Evolutionary conservation across 2,329 filamentous ascomycete genomes (phyloP).

Genomic region (Fusarium piperis): DNA sequence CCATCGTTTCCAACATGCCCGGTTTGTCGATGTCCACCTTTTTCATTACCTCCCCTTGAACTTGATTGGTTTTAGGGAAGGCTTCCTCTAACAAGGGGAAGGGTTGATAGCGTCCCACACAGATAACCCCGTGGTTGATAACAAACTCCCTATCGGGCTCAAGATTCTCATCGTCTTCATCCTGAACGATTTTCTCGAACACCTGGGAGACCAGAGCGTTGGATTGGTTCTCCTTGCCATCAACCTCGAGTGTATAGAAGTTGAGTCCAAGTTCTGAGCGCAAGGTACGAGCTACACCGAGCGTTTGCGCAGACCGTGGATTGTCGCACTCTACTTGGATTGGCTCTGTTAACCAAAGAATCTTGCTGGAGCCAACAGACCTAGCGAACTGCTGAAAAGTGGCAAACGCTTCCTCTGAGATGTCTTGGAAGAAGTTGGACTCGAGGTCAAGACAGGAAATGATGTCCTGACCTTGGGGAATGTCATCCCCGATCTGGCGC

Average conservation of each 20-base stretch:
- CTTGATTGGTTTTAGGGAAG: background rate
- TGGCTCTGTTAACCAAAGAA: slow-evolving; percentile 3
- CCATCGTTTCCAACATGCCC: slow-evolving; percentile 1
- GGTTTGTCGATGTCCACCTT: background rate
- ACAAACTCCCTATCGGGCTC: slow-evolving; percentile 13
- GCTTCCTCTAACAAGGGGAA: background rate
- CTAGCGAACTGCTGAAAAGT: background rate
- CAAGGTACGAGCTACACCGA: slow-evolving; percentile 7
- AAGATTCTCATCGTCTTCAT: background rate
- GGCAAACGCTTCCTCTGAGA: background rate
- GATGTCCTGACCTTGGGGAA: background rate
- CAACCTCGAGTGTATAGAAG: slow-evolving; percentile 13
- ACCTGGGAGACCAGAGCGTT: background rate
- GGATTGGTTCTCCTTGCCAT: background rate
- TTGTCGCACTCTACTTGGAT: background rate
- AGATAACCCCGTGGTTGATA: background rate
- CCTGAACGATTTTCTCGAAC: slow-evolving; percentile 1
- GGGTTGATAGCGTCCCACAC: slow-evolving; percentile 6
- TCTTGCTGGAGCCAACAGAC: background rate
- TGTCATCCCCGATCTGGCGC: background rate
- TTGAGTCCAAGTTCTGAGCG: slow-evolving; percentile 8
- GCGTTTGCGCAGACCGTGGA: slow-evolving; percentile 2
- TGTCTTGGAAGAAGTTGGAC: slow-evolving; percentile 5
- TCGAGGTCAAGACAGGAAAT: slow-evolving; percentile 15
- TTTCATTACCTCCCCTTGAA: background rate